Conservation (phyloP, 208 protist species). For the Trypanosomatidae sp. region DNA sequence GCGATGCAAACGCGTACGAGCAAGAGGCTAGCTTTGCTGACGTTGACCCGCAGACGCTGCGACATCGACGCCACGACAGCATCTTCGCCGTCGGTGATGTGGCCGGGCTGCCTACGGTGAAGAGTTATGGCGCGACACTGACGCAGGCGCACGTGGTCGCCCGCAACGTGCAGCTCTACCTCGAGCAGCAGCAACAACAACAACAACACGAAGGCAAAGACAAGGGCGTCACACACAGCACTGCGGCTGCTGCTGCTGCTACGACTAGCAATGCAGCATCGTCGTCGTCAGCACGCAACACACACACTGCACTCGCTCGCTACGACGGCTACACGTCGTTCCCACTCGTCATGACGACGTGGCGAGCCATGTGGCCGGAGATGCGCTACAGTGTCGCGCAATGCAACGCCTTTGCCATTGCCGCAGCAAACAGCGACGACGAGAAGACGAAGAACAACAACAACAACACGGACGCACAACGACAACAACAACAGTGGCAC, state of each 20-base stretch:
- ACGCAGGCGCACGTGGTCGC: slow-evolving; percentile 73
- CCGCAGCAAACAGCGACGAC: background rate
- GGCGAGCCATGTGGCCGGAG: slow-evolving; percentile 81
- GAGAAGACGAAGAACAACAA: background rate
- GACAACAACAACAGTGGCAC: background rate
- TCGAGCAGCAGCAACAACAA: slow-evolving; percentile 3
- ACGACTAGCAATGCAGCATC: background rate
- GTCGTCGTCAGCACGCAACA: background rate
- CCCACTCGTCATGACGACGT: slow-evolving; percentile 68
- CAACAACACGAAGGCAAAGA: background rate
- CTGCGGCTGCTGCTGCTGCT: background rate
- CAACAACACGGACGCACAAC: background rate
- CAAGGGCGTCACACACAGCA: background rate
- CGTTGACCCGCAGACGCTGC: slow-evolving; percentile 56
- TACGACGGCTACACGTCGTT: slow-evolving; percentile 74
- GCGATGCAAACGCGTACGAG: background rate
- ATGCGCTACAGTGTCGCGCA: slow-evolving; percentile 24
- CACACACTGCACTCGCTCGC: background rate
- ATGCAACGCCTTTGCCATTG: background rate
- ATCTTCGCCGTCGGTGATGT: slow-evolving; percentile 80
- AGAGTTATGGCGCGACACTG: slow-evolving; percentile 67
- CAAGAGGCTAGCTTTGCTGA: slow-evolving; percentile 46
- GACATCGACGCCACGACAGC: slow-evolving; percentile 48
- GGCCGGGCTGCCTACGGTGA: slow-evolving; percentile 59
- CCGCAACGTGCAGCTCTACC: slow-evolving; percentile 55